A percentile compares a stretch with the other conserved stretches of the same genome.
These are phyloP conservation scores for Colletotrichum abscissum DNA, from an alignment of 2,329 filamentous ascomycete species.

Conservation along the genomic window DNA sequence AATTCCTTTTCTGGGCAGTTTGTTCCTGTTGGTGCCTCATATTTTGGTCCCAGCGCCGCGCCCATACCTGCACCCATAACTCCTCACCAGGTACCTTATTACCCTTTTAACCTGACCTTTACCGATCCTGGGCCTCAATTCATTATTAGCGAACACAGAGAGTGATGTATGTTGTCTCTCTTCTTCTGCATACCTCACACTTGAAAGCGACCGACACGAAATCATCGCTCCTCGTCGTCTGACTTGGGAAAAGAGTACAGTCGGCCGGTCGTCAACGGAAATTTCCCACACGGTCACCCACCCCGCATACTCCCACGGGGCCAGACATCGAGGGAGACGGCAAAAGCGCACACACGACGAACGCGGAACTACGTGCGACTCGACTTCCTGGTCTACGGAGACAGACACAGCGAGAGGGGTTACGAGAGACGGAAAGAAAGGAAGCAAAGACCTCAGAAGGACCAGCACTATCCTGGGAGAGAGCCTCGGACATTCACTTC, in stretches of 20 bases:
- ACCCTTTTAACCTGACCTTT: not conserved
- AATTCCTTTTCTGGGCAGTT: not conserved
- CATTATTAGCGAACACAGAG: conserved; percentile 21
- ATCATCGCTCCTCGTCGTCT: conserved; percentile 9
- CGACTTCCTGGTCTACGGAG: not conserved
- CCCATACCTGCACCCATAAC: not conserved
- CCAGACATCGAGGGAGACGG: not conserved
- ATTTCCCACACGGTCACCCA: not conserved
- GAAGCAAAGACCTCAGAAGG: conserved; percentile 10
- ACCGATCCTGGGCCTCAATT: not conserved
- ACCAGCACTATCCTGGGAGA: conserved; percentile 19
- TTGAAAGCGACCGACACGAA: not conserved
- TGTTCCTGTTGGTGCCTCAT: conserved; percentile 28
- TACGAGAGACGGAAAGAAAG: not conserved
- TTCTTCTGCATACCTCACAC: conserved; percentile 1
- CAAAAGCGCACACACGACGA: conserved; percentile 20
- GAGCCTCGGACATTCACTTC: not conserved
- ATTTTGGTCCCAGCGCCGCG: conserved; percentile 15
- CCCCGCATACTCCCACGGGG: conserved; percentile 9
- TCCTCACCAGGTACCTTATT: conserved; percentile 3
- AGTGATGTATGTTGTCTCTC: not conserved
- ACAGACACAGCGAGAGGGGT: not conserved
- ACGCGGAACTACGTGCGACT: conserved; percentile 26
- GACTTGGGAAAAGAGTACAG: not conserved
- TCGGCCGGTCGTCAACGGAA: not conserved